phyloP scores from a whole-genome alignment of 2,329 filamentous ascomycete species.

The Colletotrichum spaethianum region DNA sequence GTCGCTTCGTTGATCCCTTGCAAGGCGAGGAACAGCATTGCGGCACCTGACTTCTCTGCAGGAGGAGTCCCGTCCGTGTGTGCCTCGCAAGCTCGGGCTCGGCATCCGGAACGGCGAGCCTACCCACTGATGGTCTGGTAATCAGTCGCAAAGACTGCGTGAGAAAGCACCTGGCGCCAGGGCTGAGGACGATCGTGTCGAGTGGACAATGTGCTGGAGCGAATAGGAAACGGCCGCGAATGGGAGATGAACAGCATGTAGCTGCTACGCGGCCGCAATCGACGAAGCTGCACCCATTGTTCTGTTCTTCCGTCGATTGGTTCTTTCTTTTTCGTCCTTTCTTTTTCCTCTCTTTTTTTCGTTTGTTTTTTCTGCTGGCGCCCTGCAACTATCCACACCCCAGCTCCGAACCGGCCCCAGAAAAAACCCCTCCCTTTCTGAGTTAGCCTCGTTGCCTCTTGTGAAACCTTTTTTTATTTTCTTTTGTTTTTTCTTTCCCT shows the following conservation, averaged over 20 bases:
- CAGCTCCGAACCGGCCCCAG: conserved; percentile 15
- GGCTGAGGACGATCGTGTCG: not conserved
- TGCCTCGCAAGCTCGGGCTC: not conserved
- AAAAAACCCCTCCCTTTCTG: conserved; percentile 25
- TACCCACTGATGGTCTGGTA: not conserved
- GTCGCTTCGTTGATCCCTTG: conserved; percentile 9
- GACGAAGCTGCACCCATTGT: conserved; percentile 30
- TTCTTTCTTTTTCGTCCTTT: conserved; percentile 8
- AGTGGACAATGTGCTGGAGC: not conserved
- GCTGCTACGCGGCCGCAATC: conserved; percentile 25
- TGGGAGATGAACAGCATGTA: conserved; percentile 23
- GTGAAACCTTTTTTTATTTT: conserved; percentile 38
- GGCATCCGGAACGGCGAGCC: not conserved
- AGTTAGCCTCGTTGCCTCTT: conserved; percentile 42
- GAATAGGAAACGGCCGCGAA: not conserved
- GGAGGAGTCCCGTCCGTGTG: not conserved
- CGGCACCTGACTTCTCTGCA: not conserved
- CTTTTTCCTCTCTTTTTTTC: conserved; percentile 11
- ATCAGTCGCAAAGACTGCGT: no score
- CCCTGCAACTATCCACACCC: conserved; percentile 36
- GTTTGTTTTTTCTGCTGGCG: conserved; percentile 16
- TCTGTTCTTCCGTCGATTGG: conserved; percentile 22
- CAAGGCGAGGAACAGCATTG: conserved; percentile 15
- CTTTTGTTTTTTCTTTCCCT: not conserved
- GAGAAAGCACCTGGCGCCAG: not conserved